A percentile compares a stretch with the other conserved stretches of the same genome.
Evolutionary conservation across 495 filamentous ascomycete species (phyloP).

Genomic region (Trichoderma asperelloides): DNA sequence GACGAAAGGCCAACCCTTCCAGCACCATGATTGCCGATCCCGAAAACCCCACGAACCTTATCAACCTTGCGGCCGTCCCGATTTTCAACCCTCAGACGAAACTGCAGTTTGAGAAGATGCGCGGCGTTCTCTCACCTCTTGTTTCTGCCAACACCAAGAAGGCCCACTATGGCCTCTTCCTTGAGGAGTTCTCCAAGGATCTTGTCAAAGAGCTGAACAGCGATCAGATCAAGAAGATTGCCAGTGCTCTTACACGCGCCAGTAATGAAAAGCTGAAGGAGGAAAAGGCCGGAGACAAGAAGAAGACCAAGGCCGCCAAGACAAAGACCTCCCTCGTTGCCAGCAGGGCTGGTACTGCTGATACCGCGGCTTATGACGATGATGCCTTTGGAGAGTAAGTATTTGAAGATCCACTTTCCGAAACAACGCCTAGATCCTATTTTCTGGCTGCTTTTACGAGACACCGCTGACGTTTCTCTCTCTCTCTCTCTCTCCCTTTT

Average conservation of each 20-base stretch:
- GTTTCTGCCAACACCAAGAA: constrained; percentile 70
- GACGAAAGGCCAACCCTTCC: constrained; percentile 46
- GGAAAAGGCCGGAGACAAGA: constrained; percentile 93
- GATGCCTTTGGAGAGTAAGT: constrained; percentile 72
- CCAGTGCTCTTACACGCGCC: constrained; percentile 71
- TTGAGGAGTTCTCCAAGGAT: constrained; percentile 83
- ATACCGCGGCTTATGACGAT: constrained; percentile 66
- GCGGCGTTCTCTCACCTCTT: constrained; percentile 66
- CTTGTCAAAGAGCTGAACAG: constrained; percentile 80
- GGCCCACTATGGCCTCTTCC: constrained; percentile 77
- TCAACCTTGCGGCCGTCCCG: constrained; percentile 70
- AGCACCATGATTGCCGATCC: constrained; percentile 60
- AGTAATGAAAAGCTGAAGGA: constrained; percentile 99
- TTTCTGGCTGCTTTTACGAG: neutral
- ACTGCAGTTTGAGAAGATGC: constrained; percentile 67
- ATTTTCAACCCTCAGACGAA: constrained; percentile 88
- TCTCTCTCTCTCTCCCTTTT: neutral
- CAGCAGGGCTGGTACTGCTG: constrained; percentile 56
- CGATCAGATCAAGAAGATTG: constrained; percentile 90
- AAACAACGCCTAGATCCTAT: neutral
- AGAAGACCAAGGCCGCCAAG: constrained; percentile 94
- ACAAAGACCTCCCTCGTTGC: constrained; percentile 79
- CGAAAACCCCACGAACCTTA: constrained; percentile 61
- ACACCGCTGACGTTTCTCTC: neutral
- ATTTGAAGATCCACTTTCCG: neutral